Conservation (phyloP, 495 filamentous ascomycete genomes). For the Tuber borchii region DNA sequence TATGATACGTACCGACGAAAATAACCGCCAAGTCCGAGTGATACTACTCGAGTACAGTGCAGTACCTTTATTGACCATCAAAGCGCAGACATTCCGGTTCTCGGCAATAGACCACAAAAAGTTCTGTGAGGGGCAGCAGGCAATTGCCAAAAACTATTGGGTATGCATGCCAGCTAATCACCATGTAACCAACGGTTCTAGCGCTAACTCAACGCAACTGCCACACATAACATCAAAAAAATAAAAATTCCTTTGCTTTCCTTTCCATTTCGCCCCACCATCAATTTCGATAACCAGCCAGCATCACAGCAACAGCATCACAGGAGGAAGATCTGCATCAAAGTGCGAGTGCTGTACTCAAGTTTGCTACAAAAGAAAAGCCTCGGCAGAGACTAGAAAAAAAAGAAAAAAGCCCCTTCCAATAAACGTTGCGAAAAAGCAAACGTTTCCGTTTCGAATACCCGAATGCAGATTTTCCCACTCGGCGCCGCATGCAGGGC, state of each 20-base stretch:
- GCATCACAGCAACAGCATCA: background rate
- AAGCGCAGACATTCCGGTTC: background rate
- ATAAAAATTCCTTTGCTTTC: background rate
- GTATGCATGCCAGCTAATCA: background rate
- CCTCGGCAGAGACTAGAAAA: background rate
- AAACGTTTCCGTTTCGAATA: conserved; percentile 3
- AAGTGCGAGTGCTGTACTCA: background rate
- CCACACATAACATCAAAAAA: background rate
- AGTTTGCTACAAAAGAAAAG: background rate
- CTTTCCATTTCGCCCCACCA: background rate
- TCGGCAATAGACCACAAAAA: background rate
- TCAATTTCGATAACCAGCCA: background rate
- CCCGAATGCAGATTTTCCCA: conserved; percentile 1
- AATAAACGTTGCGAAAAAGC: background rate
- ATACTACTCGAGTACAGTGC: background rate
- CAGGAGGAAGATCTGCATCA: background rate
- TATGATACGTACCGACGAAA: background rate
- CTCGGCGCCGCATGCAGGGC: background rate
- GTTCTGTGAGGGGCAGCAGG: background rate
- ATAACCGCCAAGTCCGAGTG: background rate
- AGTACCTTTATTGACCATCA: background rate
- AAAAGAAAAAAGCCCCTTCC: background rate
- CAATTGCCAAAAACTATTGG: background rate
- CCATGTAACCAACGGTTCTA: background rate
- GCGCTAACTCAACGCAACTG: background rate